Percentiles rank a stretch among this genome's conserved stretches.
Conservation (phyloP, 1,284 basidiomycete genomes). For the Ustilago xerochloae region DNA sequence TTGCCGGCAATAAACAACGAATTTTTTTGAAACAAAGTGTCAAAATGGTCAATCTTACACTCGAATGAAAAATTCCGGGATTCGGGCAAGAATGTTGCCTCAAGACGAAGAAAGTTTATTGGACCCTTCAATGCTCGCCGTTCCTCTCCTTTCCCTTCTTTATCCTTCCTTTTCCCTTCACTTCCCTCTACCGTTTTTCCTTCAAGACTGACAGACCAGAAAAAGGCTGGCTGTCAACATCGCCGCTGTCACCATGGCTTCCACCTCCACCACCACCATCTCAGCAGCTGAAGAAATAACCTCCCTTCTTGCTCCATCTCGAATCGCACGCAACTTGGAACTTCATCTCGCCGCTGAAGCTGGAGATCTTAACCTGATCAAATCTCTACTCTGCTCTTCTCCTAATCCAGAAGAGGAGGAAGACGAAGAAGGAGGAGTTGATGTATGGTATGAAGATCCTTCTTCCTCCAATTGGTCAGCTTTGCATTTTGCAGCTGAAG, state of each 20-base stretch:
- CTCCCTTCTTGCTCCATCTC: slow-evolving; percentile 29
- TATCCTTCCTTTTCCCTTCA: background rate
- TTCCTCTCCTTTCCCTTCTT: no score
- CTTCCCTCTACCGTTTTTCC: no score
- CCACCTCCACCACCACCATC: slow-evolving; percentile 1
- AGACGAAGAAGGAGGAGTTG: slow-evolving; percentile 64
- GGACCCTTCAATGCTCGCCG: no score
- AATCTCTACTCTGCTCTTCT: slow-evolving; percentile 37
- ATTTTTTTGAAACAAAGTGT: no score
- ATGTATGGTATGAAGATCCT: slow-evolving; percentile 87
- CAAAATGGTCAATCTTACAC: no score
- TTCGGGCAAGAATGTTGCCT: no score
- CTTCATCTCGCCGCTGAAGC: slow-evolving; percentile 53
- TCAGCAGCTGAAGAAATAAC: slow-evolving; percentile 18
- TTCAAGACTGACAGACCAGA: background rate
- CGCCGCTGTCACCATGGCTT: background rate
- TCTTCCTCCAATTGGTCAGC: slow-evolving; percentile 76
- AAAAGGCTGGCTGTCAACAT: background rate
- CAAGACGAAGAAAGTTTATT: no score
- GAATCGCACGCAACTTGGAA: slow-evolving; percentile 49
- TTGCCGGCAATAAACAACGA: no score
- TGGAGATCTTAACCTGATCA: slow-evolving; percentile 39
- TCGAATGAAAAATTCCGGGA: no score
- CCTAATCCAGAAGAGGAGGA: slow-evolving; percentile 1
- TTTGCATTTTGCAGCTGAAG: slow-evolving; percentile 88